phyloP scores from a whole-genome alignment of 495 filamentous ascomycete genomes.

The Elasticomyces elasticus region DNA sequence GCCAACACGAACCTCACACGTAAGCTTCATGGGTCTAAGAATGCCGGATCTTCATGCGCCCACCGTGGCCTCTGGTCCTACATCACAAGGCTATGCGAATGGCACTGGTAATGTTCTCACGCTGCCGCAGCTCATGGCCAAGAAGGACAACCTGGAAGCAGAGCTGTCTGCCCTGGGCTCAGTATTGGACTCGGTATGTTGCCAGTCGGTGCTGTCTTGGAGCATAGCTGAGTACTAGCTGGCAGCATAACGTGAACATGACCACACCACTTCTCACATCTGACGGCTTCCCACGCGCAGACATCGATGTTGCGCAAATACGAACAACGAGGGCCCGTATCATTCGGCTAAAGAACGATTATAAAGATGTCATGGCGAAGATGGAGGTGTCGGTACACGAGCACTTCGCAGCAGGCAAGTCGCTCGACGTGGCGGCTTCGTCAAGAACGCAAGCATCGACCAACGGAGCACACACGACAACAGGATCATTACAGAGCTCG shows the following conservation, averaged over 20 bases:
- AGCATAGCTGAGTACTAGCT: constrained; percentile 1
- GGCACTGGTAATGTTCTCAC: constrained; percentile 25
- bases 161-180: constrained; percentile 75
- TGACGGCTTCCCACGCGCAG: constrained; percentile 86
- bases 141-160: constrained; percentile 74
- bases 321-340: constrained; percentile 84
- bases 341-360: constrained; percentile 82
- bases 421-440: neutral
- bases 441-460: constrained; percentile 9
- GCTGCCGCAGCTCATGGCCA: constrained; percentile 47
- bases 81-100: constrained; percentile 27
- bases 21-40: constrained; percentile 15
- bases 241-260: constrained; percentile 81
- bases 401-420: constrained; percentile 47
- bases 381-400: constrained; percentile 78
- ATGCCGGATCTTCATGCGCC: constrained; percentile 33
- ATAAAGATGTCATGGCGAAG: constrained; percentile 72
- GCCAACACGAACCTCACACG: too few species aligned
- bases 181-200: constrained; percentile 75
- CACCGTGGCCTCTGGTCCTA: constrained; percentile 34
- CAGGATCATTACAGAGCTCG: constrained; percentile 13
- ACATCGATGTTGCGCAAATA: constrained; percentile 94
- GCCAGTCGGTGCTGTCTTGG: constrained; percentile 7
- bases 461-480: neutral
- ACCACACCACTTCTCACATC: constrained; percentile 75